Conservation (phyloP, 768 basidiomycete genomes). For the Lactifluus subvellereus region DNA sequence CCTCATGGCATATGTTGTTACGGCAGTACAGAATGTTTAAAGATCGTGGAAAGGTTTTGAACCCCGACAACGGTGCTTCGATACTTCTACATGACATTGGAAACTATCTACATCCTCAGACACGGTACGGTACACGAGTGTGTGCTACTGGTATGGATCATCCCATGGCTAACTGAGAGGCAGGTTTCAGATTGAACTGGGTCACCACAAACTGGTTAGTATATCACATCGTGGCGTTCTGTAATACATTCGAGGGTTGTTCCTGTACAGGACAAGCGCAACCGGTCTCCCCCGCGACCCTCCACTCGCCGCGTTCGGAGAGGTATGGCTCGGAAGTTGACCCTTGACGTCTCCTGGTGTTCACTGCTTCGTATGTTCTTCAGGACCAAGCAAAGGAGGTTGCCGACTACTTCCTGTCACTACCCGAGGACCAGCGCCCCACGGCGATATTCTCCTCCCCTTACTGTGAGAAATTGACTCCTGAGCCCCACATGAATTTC, state of each 20-base stretch:
- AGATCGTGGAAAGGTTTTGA: neutral
- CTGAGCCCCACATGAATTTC: neutral
- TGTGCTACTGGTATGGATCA: neutral
- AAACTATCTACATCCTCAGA: slow-evolving; percentile 62
- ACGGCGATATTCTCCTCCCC: slow-evolving; percentile 82
- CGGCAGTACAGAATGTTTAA: neutral
- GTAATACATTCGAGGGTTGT: neutral
- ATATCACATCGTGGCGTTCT: neutral
- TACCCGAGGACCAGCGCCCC: slow-evolving; percentile 62
- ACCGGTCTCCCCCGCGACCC: slow-evolving; percentile 71
- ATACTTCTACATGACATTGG: slow-evolving; percentile 36
- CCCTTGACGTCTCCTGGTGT: neutral
- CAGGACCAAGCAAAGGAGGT: slow-evolving; percentile 72
- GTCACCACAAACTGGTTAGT: slow-evolving; percentile 56
- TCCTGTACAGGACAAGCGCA: slow-evolving; percentile 46
- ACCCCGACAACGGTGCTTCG: neutral
- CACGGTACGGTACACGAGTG: slow-evolving; percentile 43
- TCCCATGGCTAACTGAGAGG: slow-evolving; percentile 9
- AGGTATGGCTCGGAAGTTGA: slow-evolving; percentile 35
- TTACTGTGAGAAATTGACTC: slow-evolving; percentile 50
- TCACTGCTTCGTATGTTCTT: neutral
- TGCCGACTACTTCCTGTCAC: slow-evolving; percentile 52
- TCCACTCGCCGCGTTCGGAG: slow-evolving; percentile 66
- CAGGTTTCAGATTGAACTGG: slow-evolving; percentile 78
- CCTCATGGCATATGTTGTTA: neutral